Evolutionary conservation across 1,284 basidiomycete species (phyloP), one percentile per base, ranked within the genome.

Genomic region (Ceratobasidium sp.): DNA sequence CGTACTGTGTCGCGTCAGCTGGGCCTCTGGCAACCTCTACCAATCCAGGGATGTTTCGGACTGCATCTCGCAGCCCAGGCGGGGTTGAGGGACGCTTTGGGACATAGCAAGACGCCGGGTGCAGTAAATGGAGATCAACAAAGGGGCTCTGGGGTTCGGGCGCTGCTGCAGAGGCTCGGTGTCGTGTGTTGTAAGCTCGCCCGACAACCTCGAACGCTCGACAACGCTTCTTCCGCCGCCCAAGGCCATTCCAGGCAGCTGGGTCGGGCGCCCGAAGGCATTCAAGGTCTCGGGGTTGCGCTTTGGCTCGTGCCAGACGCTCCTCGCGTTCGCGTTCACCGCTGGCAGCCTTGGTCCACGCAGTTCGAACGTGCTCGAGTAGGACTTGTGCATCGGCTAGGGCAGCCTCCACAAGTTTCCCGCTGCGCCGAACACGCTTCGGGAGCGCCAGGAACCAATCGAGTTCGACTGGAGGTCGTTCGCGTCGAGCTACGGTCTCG

Each of bases 381-480:
- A 64, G 41, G 3, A 44, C 35, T n/a, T 41, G 2, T 41, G 60
- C 14, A 8, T 62, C 35, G 60, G 30, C 2, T 18, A 52, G 44
- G 7, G 41, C 44, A 30, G 27, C 30, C 41, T 68, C 30, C 3
- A 68, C 6, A 1, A 59, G 30, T 30, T 10, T 8, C 3, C 3
- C 62, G 44, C 62, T 65, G 18, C 60, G 60, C 6, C 60, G 38
- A 44, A 64, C 23, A 7, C 60, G 60, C 38, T 64, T 64, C 14
- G 60, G 60, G n/a, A 64, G 60, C 35, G 30, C 60, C 8, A 23
- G 10, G 10, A 64, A 64, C 60, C 60, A 64, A 1, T 64, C 38
- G 20, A 64, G 60, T 23, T 64, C 38, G 38, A 64, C 20, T 10
- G 38, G 60, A 8, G 38, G 60, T 44, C 38, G 60, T 20, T 64